phyloP scores from a whole-genome alignment of 495 filamentous ascomycete genomes.

The Sabuloglossum arenarium region DNA sequence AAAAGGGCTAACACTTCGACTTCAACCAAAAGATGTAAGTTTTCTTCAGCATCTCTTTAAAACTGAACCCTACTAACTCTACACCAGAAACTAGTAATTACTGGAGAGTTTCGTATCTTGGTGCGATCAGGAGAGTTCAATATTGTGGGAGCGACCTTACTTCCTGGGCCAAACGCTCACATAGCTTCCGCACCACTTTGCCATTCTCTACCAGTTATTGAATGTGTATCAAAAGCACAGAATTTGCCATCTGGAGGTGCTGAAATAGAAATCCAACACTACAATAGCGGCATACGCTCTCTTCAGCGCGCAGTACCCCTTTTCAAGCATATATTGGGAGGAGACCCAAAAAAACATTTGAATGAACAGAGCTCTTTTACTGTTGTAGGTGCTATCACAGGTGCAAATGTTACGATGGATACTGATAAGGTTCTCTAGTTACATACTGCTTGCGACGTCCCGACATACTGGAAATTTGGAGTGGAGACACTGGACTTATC shows the following conservation, averaged over 20 bases:
- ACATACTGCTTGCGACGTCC: background rate
- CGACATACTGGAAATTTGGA: slow-evolving; percentile 4
- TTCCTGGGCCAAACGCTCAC: slow-evolving; percentile 26
- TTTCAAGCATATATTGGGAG: slow-evolving; percentile 59
- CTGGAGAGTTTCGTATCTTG: slow-evolving; percentile 57
- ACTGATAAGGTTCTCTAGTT: background rate
- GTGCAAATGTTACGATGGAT: background rate
- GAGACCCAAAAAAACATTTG: slow-evolving; percentile 18
- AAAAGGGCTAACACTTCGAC: background rate
- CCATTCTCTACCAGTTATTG: slow-evolving; percentile 55
- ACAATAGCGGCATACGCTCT: slow-evolving; percentile 29
- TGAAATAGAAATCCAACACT: slow-evolving; percentile 32
- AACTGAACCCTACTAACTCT: background rate
- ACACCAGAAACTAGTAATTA: slow-evolving; percentile 37
- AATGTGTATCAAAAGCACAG: slow-evolving; percentile 28
- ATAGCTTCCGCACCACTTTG: slow-evolving; percentile 54
- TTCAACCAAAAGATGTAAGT: background rate
- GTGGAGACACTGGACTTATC: slow-evolving; percentile 35
- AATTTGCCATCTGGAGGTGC: slow-evolving; percentile 23
- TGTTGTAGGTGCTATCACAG: slow-evolving; percentile 9
- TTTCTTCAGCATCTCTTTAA: background rate
- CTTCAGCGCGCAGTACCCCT: slow-evolving; percentile 43
- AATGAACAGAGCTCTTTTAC: slow-evolving; percentile 14
- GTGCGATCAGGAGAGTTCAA: slow-evolving; percentile 42
- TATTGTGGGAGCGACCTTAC: slow-evolving; percentile 41